phyloP scores from a whole-genome alignment of 441 rosid species.

The Francoa sonchifolia region DNA sequence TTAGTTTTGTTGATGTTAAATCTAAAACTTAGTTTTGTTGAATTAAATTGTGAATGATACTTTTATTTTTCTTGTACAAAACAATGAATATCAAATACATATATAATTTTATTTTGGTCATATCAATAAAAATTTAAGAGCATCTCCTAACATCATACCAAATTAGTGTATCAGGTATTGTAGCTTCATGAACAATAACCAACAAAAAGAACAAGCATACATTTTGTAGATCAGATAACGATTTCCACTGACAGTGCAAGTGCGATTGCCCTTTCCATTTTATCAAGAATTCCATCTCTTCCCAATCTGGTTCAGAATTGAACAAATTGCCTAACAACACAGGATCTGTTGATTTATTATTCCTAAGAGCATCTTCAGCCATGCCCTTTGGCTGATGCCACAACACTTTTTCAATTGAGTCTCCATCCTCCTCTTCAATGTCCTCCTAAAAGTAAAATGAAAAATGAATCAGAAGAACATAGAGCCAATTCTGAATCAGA shows the following conservation, averaged over 20 bases:
- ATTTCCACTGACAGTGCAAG: constrained; percentile 96
- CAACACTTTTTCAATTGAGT: constrained; percentile 81
- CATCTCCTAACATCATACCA: not conserved
- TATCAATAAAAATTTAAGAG: too few species aligned
- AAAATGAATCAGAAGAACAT: not conserved
- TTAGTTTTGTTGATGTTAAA: too few species aligned
- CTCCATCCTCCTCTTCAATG: constrained; percentile 89
- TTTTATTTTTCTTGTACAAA: too few species aligned
- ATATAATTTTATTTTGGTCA: too few species aligned
- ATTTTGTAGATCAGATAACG: constrained; percentile 71
- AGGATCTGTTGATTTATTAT: constrained; percentile 60
- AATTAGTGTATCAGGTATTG: not conserved
- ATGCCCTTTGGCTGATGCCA: constrained; percentile 95
- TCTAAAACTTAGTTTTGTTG: too few species aligned
- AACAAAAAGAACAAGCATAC: constrained; percentile 30
- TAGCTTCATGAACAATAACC: constrained; percentile 7
- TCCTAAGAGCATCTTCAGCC: constrained; percentile 59
- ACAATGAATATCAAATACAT: too few species aligned
- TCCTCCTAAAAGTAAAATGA: constrained; percentile 53
- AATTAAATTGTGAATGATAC: too few species aligned
- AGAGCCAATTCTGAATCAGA: not conserved
- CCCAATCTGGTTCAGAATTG: constrained; percentile 80
- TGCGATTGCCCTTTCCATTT: constrained; percentile 99
- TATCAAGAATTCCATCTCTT: constrained; percentile 79
- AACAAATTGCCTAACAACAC: constrained; percentile 58